Evolutionary conservation across 305 asterid genomes (phyloP).

Genomic region (Withania somnifera): DNA sequence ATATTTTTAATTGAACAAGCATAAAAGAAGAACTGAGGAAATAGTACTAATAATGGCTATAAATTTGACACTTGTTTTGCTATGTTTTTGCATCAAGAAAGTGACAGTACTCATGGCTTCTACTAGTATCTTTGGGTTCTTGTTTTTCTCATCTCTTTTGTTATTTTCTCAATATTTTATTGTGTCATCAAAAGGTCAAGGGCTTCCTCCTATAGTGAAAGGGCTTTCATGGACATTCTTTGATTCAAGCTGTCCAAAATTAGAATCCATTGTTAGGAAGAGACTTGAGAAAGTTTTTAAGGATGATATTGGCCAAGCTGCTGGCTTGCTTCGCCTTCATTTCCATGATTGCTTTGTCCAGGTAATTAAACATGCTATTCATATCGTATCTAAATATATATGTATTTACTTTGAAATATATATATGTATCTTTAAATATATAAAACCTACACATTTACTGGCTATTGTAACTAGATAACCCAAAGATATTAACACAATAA

Average conservation of each 20-base stretch:
- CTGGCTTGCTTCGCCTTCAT: slow-evolving; percentile 62
- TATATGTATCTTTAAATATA: no score
- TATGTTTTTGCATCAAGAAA: not conserved
- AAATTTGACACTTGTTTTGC: not conserved
- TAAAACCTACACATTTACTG: no score
- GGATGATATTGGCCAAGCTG: slow-evolving; percentile 51
- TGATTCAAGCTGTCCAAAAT: slow-evolving; percentile 30
- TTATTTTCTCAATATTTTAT: slow-evolving; percentile 6
- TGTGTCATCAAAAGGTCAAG: slow-evolving; percentile 20
- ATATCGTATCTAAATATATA: no score
- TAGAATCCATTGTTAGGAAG: slow-evolving; percentile 32
- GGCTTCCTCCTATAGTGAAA: slow-evolving; percentile 13
- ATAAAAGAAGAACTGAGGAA: no score
- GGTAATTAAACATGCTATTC: slow-evolving; percentile 4
- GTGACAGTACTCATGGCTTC: not conserved
- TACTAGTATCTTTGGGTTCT: not conserved
- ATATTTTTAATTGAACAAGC: no score
- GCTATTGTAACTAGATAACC: no score
- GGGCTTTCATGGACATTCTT: slow-evolving; percentile 44
- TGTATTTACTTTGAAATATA: no score
- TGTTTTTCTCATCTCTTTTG: slow-evolving; percentile 2
- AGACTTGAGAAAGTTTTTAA: slow-evolving; percentile 32
- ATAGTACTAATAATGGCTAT: not conserved
- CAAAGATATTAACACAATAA: no score
- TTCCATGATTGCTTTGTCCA: slow-evolving; percentile 66